These are phyloP conservation scores for Acanthochlamys bracteata DNA, from an alignment of 106 monocot species.

Conservation along the genomic window DNA sequence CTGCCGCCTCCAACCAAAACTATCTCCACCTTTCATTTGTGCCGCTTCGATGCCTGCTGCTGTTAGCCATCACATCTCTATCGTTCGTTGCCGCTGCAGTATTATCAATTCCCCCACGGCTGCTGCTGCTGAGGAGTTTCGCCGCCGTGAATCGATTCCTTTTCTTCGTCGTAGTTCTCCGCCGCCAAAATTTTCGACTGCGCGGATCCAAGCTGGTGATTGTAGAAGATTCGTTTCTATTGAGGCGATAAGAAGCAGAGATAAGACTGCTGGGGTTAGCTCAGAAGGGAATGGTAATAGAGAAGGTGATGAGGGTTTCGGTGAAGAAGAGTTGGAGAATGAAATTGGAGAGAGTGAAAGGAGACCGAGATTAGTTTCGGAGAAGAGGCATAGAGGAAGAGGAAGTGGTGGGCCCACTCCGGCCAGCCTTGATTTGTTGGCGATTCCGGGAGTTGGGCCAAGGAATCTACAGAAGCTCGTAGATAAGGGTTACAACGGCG, in stretches of 20 bases:
- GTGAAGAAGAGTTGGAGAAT: background rate
- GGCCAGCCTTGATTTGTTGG: constrained; percentile 33
- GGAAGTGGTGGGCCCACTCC: background rate
- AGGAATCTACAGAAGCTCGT: constrained; percentile 57
- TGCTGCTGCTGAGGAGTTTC: too few relatives aligned
- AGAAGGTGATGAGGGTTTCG: background rate
- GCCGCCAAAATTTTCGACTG: background rate
- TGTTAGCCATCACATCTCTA: background rate
- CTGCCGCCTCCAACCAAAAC: too few relatives aligned
- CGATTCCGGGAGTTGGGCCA: constrained; percentile 55
- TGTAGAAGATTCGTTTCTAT: background rate
- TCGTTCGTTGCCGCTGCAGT: constrained; percentile 3
- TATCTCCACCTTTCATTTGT: background rate
- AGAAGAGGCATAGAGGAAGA: background rate
- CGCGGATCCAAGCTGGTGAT: background rate
- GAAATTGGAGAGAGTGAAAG: background rate
- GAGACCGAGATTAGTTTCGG: background rate
- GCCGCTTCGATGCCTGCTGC: background rate
- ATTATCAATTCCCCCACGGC: background rate
- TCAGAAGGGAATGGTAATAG: background rate
- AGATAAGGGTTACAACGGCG: constrained; percentile 53
- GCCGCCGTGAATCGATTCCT: too few relatives aligned
- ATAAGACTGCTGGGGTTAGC: background rate
- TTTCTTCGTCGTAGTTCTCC: too few relatives aligned
- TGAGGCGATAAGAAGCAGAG: background rate